Base-by-base conservation (phyloP, 2,329 filamentous ascomycete genomes). In the Parasarocladium wereldwijsianum region DNA sequence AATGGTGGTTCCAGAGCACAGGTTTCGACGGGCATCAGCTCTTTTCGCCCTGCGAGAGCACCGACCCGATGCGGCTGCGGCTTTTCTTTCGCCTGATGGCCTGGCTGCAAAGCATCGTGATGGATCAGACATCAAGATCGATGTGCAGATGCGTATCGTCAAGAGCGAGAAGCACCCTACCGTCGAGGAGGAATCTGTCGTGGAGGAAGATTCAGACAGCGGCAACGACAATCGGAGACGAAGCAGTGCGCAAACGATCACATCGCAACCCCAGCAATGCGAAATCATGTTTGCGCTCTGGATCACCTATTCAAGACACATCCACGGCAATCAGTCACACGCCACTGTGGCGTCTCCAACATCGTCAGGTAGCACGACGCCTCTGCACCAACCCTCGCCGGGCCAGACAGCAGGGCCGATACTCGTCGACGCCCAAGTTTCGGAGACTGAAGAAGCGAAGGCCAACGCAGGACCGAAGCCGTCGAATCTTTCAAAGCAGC, bases 1-100 rank as follows among this genome's bases (percentile, higher is more conserved):
- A n/a, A 86, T 94, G 44, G 86, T 98, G 11, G 79, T 98, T 33
- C 86, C 90, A 2, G 90, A 98, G 51, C 86, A 94, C 48, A 92
- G 83, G 45, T 96, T 98, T 56, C 75, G 90, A 34, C 76, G 86
- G 40, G 90, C 90, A 6, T 72, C 84, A 34, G 84, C 85, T 4
- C 69, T 93, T 31, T 65, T 93, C 15, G 80, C 82, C 3, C 64
- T 96, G 33, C 76, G 81, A 32, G 82, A 94, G 48, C 84, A 82
- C 17, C 81, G 76, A 26, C 70, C 76, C 25, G 83, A 93, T 53
- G 79, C 77, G 6, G 69, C 78, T 1, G 70, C 76, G 3, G 74
- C 80, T 24, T 93, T 96, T 48, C 57, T 93, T 26, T 72, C 79
- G 32, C 85, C 90, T 2, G 79, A 82, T 40, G 90, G 90, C 9